Percentiles rank a stretch among this genome's conserved stretches.
Conservation (phyloP, 257 asterid genomes). For the Paulownia fortunei region DNA sequence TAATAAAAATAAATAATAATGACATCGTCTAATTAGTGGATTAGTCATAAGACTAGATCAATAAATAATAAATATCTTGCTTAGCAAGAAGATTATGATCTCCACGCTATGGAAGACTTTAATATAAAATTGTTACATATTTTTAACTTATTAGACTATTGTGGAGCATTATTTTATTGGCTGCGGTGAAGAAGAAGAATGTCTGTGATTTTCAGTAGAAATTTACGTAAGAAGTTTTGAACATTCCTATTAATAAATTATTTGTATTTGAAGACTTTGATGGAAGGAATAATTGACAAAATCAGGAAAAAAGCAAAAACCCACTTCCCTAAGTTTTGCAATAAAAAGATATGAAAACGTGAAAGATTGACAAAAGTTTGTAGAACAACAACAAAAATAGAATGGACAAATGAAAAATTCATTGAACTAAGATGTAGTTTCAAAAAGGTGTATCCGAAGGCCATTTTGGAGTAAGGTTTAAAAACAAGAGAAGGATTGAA, state of each 20-base stretch:
- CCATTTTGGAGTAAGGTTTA: background rate
- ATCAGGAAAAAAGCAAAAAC: background rate
- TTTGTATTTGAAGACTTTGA: background rate
- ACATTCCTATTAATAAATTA: background rate
- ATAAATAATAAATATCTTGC: background rate
- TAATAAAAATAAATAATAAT: background rate
- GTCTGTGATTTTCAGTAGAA: background rate
- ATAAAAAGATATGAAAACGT: background rate
- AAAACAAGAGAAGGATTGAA: background rate
- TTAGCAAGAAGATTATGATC: conserved; percentile 27
- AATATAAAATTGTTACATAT: background rate
- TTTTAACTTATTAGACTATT: background rate
- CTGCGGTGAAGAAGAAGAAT: background rate
- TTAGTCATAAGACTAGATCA: conserved; percentile 1
- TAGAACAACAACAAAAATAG: background rate
- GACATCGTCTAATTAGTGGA: conserved; percentile 10
- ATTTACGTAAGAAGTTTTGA: background rate
- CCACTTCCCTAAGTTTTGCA: background rate
- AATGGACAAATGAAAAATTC: background rate
- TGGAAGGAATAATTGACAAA: background rate
- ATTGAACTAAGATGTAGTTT: background rate
- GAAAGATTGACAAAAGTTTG: conserved; percentile 10
- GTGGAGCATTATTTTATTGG: background rate
- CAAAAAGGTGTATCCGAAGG: background rate
- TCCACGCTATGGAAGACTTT: background rate